phyloP scores from a whole-genome alignment of 257 asterid genomes.

The Nicotiana knightiana region DNA sequence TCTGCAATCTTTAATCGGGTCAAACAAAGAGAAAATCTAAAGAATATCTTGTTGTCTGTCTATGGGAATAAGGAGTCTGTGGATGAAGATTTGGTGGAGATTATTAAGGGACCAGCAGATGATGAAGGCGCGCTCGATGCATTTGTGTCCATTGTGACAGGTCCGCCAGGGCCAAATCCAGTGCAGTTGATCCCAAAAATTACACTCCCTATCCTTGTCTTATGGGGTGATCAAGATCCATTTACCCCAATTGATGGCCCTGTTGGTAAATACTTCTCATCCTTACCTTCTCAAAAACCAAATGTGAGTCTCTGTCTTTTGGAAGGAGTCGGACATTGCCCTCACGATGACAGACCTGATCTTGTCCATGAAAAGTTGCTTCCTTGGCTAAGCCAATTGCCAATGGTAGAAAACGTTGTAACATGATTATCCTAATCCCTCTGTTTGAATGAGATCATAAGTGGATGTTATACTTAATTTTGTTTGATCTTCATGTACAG shows the following conservation, averaged over 20 bases:
- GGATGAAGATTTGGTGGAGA: constrained; percentile 89
- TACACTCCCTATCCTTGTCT: constrained; percentile 51
- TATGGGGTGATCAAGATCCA: constrained; percentile 88
- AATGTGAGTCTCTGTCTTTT: constrained; percentile 54
- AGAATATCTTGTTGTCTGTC: constrained; percentile 51
- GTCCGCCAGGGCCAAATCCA: constrained; percentile 95
- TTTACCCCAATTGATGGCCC: constrained; percentile 94
- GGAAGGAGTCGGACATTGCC: constrained; percentile 93
- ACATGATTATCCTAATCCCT: neutral
- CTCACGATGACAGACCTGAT: constrained; percentile 94
- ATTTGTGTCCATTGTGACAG: constrained; percentile 84
- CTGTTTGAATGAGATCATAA: neutral
- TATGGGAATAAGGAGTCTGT: constrained; percentile 79
- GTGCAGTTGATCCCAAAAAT: constrained; percentile 57
- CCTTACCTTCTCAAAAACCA: constrained; percentile 39
- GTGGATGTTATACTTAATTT: neutral
- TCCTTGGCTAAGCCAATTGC: constrained; percentile 72
- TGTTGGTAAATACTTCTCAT: constrained; percentile 79
- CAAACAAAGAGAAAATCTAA: constrained; percentile 59
- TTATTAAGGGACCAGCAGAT: constrained; percentile 66
- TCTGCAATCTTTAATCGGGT: constrained; percentile 52
- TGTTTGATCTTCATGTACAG: neutral
- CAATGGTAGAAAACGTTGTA: constrained; percentile 12
- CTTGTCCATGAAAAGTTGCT: constrained; percentile 74
- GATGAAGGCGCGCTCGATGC: constrained; percentile 97